Percentiles rank a stretch among this genome's conserved stretches.
Conservation (phyloP, 1,284 basidiomycete genomes). For the Uromyces viciae-fabae region DNA sequence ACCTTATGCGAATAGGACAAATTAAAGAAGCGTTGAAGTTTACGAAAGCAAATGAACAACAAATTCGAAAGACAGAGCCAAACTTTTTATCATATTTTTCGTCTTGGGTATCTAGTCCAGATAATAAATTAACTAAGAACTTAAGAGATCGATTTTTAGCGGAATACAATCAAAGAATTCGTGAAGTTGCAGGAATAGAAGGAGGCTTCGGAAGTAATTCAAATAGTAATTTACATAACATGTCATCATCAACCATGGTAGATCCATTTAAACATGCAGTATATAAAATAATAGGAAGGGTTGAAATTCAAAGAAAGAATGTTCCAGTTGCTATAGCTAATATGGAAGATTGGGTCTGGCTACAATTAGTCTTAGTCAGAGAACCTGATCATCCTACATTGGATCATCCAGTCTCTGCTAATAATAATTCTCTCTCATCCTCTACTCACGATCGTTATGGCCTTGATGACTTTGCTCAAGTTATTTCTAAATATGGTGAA, state of each 20-base stretch:
- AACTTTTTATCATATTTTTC: conserved; percentile 80
- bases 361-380: conserved; percentile 75
- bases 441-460: conserved; percentile 61
- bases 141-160: conserved; percentile 79
- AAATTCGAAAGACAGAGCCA: conserved; percentile 74
- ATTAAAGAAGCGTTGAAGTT: conserved; percentile 73
- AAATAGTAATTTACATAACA: no score
- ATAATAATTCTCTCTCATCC: conserved; percentile 65
- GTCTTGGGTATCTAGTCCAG: conserved; percentile 76
- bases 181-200: conserved; percentile 64
- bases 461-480: conserved; percentile 71
- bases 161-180: conserved; percentile 86
- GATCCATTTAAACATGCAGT: conserved; percentile 95
- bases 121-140: conserved; percentile 72
- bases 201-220: conserved; percentile 58
- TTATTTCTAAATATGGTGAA: conserved; percentile 81
- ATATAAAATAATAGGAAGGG: conserved; percentile 89
- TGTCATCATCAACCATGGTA: conserved; percentile 47
- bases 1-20: conserved; percentile 82
- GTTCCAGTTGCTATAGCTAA: conserved; percentile 80
- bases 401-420: conserved; percentile 1
- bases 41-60: conserved; percentile 67
- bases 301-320: conserved; percentile 76
- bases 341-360: conserved; percentile 98
- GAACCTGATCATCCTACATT: conserved; percentile 53